Evolutionary conservation across 345 rosid genomes (phyloP).

Genomic region (Citrus sp.): DNA sequence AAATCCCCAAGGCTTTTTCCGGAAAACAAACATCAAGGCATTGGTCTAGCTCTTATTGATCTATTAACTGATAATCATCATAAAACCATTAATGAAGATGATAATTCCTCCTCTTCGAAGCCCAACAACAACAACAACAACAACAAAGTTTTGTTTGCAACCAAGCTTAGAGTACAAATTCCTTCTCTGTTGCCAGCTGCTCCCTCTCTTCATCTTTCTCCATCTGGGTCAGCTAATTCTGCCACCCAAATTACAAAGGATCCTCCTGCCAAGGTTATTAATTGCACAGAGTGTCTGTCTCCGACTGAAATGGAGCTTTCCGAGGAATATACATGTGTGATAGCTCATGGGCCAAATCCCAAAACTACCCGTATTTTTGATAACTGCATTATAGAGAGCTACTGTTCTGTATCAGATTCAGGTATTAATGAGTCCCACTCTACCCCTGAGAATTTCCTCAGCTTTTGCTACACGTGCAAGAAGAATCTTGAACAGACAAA

Average conservation of each 20-base stretch:
- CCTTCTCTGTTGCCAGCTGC: conserved; percentile 26
- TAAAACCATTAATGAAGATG: conserved; percentile 10
- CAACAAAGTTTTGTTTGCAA: conserved; percentile 43
- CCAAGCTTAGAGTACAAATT: conserved; percentile 50
- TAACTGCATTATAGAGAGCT: conserved; percentile 59
- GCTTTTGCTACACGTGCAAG: conserved; percentile 67
- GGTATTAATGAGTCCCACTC: neutral
- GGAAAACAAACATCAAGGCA: conserved; percentile 31
- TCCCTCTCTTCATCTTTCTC: conserved; percentile 22
- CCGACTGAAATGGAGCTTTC: conserved; percentile 67
- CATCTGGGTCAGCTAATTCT: conserved; percentile 27
- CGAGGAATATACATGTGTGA: conserved; percentile 85
- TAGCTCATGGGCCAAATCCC: conserved; percentile 71
- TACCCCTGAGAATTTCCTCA: conserved; percentile 37
- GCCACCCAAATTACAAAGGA: conserved; percentile 22
- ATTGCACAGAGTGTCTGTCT: conserved; percentile 20
- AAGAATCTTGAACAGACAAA: conserved; percentile 58
- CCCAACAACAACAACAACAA: conserved; percentile 28
- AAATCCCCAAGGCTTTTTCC: conserved; percentile 34
- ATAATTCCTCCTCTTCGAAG: conserved; percentile 6
- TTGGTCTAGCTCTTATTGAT: conserved; percentile 58
- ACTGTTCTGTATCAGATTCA: conserved; percentile 15
- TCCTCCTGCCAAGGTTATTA: conserved; percentile 18
- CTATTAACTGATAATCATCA: neutral
- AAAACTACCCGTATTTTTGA: conserved; percentile 78